Base-by-base conservation (phyloP, 345 rosid species). In the Erucastrum elatum region DNA sequence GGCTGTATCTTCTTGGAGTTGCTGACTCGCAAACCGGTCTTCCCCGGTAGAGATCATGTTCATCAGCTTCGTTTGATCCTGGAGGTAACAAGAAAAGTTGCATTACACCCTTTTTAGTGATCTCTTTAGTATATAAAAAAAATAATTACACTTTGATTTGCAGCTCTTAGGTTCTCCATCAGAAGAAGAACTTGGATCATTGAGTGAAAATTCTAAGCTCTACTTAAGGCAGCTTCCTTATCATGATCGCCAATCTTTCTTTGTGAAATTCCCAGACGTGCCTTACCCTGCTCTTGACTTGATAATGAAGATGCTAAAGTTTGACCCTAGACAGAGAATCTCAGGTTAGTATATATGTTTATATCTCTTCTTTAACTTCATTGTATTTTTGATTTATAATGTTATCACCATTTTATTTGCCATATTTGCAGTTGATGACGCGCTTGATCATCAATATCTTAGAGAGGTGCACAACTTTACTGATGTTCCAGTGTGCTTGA, bases 1-100 rank as follows among this genome's bases (percentile, higher is more conserved):
- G 98, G 98, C 49, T 94, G 98, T 74, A 85, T 94, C 71, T 94
- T 92, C 79, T 85, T 92, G 94, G 98, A 94, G 82, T 64, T 90
- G 83, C 77, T 91, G 86, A 90, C 86, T 80, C 87, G 97, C 59
- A 77, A 85, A 78, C 93, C 98, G n/a, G 70, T 94, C 66, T 94
- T 94, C 84, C 97, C 95, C 15, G 98, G 98, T 55, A 83, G 91
- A 63, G 93, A 94, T 81, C 90, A 85, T 39, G 95, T 82, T 70
- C 95, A 92, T 64, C 98, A 92, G 87, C 87, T 94, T 49, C 98
- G 88, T 80, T 81, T 94, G 82, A 86, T 91, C 71, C 68, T 92
- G 87, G 97, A 94, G 93, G 98, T 94, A 87, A 26, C 63, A 69
- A 46, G 35, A 10, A 39, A 39, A 46, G 6, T 13, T 13, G 10